These are phyloP conservation scores for Coccomyxa sp. DNA, from an alignment of 139 green algal genomes.

Conservation along the genomic window DNA sequence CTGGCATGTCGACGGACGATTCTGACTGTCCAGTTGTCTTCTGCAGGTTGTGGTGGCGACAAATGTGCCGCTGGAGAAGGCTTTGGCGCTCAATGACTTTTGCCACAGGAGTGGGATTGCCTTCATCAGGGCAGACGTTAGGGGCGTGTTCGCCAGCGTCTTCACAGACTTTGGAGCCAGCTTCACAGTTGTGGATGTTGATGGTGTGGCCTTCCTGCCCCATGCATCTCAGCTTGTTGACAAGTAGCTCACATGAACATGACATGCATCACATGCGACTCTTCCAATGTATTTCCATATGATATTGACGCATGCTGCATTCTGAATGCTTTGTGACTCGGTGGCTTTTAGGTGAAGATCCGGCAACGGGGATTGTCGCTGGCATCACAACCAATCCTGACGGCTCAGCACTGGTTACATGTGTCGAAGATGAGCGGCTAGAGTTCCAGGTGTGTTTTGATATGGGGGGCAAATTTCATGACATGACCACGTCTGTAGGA, in stretches of 20 bases:
- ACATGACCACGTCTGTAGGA: too few species aligned
- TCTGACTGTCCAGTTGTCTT: background rate
- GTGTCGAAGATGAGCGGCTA: constrained; percentile 96
- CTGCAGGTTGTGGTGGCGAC: constrained; percentile 84
- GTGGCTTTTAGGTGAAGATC: constrained; percentile 69
- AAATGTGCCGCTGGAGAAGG: constrained; percentile 52
- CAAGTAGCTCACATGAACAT: too few species aligned
- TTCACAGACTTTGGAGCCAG: constrained; percentile 94
- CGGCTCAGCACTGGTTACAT: constrained; percentile 81
- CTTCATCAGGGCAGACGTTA: constrained; percentile 84
- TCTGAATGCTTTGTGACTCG: background rate
- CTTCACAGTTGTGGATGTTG: constrained; percentile 84
- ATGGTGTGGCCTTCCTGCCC: constrained; percentile 58
- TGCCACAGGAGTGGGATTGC: constrained; percentile 71
- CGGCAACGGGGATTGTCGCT: constrained; percentile 89
- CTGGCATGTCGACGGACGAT: too few species aligned
- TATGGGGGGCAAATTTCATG: too few species aligned
- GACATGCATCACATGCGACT: background rate
- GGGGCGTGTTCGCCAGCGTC: constrained; percentile 89
- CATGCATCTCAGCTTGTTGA: too few species aligned
- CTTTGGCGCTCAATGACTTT: constrained; percentile 69
- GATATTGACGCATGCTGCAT: background rate
- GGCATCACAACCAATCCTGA: constrained; percentile 57
- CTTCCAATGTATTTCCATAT: background rate
- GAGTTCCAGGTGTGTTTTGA: constrained; percentile 79